Evolutionary conservation across 2,329 filamentous ascomycete genomes (phyloP).

Genomic region (Ampelomyces quisqualis): DNA sequence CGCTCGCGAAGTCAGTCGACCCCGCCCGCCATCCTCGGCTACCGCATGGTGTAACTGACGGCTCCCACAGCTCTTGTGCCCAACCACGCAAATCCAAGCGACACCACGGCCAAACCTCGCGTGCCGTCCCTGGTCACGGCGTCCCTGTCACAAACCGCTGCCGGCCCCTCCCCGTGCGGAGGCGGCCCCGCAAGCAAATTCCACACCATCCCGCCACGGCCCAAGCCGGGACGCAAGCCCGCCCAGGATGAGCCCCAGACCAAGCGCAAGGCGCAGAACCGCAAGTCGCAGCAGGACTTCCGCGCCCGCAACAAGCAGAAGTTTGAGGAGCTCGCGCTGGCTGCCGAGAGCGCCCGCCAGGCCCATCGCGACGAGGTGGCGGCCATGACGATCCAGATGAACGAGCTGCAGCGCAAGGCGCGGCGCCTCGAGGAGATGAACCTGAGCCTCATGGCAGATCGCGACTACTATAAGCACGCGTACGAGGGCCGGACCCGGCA

Average conservation of each 20-base stretch:
- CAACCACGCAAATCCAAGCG: conserved; percentile 5
- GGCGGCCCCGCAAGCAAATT: conserved; percentile 43
- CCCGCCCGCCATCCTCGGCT: conserved; percentile 1
- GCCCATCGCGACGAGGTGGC: conserved; percentile 17
- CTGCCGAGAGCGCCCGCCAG: conserved; percentile 38
- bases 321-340: conserved; percentile 64
- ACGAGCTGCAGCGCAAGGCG: conserved; percentile 2
- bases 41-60: conserved; percentile 9
- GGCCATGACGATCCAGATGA: conserved; percentile 17
- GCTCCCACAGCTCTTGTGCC: conserved; percentile 14
- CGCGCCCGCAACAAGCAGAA: conserved; percentile 82
- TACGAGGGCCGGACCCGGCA: conserved; percentile 1
- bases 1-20: conserved; percentile 21
- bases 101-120: conserved; percentile 10
- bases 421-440: conserved; percentile 11
- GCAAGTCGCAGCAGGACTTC: conserved; percentile 87
- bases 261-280: conserved; percentile 92
- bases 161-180: conserved; percentile 32
- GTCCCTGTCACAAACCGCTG: conserved; percentile 24
- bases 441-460: conserved; percentile 13
- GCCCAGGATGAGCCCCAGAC: conserved; percentile 90
- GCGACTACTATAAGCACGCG: conserved; percentile 1
- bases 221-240: conserved; percentile 81
- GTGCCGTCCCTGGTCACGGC: conserved; percentile 22
- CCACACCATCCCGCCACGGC: conserved; percentile 46